Base-by-base conservation (phyloP, 805 yeast genomes). In the Pichia paraexigua region DNA sequence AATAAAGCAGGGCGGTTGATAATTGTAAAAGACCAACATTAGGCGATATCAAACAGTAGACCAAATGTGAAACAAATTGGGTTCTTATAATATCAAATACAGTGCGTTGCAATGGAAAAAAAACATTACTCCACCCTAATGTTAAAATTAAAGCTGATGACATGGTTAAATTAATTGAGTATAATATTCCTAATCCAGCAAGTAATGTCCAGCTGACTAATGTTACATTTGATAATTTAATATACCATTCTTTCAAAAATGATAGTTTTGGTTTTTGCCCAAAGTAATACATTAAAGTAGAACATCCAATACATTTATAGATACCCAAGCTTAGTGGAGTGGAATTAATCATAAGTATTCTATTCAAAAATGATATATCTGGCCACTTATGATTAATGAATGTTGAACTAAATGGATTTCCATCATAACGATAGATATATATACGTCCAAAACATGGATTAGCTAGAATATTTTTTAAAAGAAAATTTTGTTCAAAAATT, bases 31-130 rank as follows among this genome's bases (percentile, higher is more conserved):
- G 5, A 11, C 52, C 43, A 25, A 20, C 37, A n/a, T 15, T 27
- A 5, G 51, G 48, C 12, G 47, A 10, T 13, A 28, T n/a, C 21
- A 50, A 45, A 10, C 44, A 27, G 25, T 42, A 50, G 20, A 43
- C 30, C 10, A 42, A 35, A 27, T 50, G 49, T 15, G 48, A 40
- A 20, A 43, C 35, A 13, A 43, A 15, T 9, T 35, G 8, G 12
- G 20, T 8, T 35, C 39, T 17, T 28, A 27, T 2, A 41, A n/a
- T 28, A 15, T 7, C 15, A 24, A 41, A 20, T 18, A 15, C 30
- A 22, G 21, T n/a, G 13, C 18, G 6, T 10, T 41, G 15, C 7
- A 21, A 12, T 30, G n/a, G 21, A 9, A 22, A 37, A 25, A 48
- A 37, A 18, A 35, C 43, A 24, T 44, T n/a, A 1, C n/a, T 20